phyloP scores from a whole-genome alignment of 2,329 filamentous ascomycete genomes.

The Aspergillus sp. region DNA sequence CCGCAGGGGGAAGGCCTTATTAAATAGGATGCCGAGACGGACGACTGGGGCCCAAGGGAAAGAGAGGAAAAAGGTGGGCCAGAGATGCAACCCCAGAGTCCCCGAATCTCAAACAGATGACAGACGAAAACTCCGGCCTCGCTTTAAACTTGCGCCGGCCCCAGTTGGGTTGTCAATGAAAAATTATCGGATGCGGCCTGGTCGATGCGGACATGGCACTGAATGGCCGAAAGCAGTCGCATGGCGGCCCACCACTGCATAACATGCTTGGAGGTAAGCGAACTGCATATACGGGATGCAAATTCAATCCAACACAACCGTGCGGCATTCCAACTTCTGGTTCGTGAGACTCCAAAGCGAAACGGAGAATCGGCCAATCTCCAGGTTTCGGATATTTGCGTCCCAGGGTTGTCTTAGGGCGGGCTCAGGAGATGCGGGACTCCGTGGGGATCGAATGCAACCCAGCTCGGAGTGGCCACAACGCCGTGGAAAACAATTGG shows the following conservation, averaged over 20 bases:
- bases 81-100: neutral
- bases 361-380: neutral
- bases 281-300: too few relatives aligned
- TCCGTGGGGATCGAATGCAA: conserved; percentile 15
- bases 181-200: neutral
- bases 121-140: neutral
- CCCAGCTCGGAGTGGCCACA: conserved; percentile 8
- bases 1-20: neutral
- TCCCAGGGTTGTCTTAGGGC: neutral
- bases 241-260: neutral
- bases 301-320: too few relatives aligned
- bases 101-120: neutral
- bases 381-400: neutral
- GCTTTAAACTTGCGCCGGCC: neutral
- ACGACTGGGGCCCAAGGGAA: too few relatives aligned
- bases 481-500: neutral
- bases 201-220: neutral
- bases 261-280: too few relatives aligned
- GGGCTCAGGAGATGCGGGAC: conserved; percentile 1
- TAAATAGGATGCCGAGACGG: neutral
- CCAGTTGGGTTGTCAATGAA: neutral
- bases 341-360: neutral
- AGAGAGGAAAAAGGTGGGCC: conserved; percentile 1
- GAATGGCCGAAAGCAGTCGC: neutral
- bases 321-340: too few relatives aligned